phyloP scores from a whole-genome alignment of 148 eudicot species.

The Bassia scoparia region DNA sequence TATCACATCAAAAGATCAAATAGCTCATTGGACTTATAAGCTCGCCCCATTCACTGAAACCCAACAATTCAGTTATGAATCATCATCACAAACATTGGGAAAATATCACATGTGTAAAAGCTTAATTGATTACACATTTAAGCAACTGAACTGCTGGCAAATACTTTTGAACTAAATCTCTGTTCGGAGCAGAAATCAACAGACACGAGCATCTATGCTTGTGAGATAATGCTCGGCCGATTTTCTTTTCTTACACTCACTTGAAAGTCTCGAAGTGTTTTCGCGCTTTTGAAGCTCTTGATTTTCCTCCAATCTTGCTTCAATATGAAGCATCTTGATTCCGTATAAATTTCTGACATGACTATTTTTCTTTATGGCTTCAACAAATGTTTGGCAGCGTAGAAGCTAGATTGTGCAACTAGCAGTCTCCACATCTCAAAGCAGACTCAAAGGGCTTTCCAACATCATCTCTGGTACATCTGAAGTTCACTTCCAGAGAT shows the following conservation, averaged over 20 bases:
- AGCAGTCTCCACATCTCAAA: conserved; percentile 15
- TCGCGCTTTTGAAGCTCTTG: conserved; percentile 50
- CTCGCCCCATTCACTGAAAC: neutral
- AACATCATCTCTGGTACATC: conserved; percentile 33
- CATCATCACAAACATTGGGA: neutral
- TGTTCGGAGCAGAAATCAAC: conserved; percentile 54
- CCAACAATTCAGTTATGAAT: neutral
- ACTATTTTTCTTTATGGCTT: conserved; percentile 89
- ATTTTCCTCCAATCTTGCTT: conserved; percentile 66
- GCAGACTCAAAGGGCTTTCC: conserved; percentile 24
- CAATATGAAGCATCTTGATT: conserved; percentile 61
- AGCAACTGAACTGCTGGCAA: neutral
- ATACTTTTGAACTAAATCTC: conserved; percentile 51
- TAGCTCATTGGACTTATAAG: neutral
- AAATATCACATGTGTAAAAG: neutral
- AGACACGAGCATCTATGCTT: conserved; percentile 70
- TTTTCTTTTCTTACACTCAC: conserved; percentile 52
- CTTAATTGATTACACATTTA: neutral
- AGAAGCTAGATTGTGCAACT: conserved; percentile 39
- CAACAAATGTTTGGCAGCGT: conserved; percentile 68
- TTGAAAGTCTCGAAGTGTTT: conserved; percentile 58
- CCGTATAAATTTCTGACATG: conserved; percentile 68
- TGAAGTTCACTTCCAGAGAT: conserved; percentile 39
- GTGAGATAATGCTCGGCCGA: conserved; percentile 55
- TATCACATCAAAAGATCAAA: neutral